Conservation (phyloP, 306 rosid species). For the Fragaria iinumae region DNA sequence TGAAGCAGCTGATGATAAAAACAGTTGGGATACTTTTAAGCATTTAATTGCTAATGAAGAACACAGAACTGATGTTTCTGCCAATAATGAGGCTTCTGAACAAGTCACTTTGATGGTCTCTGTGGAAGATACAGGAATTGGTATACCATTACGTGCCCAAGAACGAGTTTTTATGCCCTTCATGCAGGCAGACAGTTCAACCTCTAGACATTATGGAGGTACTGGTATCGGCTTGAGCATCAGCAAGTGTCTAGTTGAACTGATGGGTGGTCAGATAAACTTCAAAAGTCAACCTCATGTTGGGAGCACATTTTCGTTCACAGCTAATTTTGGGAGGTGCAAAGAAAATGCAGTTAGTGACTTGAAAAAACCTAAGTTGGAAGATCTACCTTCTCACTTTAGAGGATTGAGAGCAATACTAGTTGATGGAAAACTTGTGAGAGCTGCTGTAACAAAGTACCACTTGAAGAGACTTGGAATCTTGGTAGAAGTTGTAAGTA, state of each 20-base stretch:
- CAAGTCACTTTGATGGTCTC: slow-evolving; percentile 73
- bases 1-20: slow-evolving; percentile 88
- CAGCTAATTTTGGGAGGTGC: slow-evolving; percentile 58
- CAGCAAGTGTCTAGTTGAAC: slow-evolving; percentile 90
- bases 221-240: slow-evolving; percentile 99
- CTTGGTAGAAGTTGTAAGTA: slow-evolving; percentile 53
- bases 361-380: slow-evolving; percentile 60
- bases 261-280: slow-evolving; percentile 89
- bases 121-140: slow-evolving; percentile 95
- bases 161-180: slow-evolving; percentile 86
- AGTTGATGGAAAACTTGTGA: slow-evolving; percentile 85
- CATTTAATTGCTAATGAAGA: slow-evolving; percentile 66
- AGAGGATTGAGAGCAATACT: slow-evolving; percentile 79
- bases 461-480: slow-evolving; percentile 95
- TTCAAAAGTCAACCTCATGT: slow-evolving; percentile 71
- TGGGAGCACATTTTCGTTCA: slow-evolving; percentile 94
- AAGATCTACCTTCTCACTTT: slow-evolving; percentile 77
- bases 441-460: slow-evolving; percentile 91
- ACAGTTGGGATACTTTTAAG: slow-evolving; percentile 79
- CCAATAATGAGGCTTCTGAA: slow-evolving; percentile 47
- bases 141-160: slow-evolving; percentile 88
- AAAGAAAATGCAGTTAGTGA: slow-evolving; percentile 50
- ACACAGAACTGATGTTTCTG: slow-evolving; percentile 40
- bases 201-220: slow-evolving; percentile 93
- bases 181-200: slow-evolving; percentile 98